A percentile compares a stretch with the other conserved stretches of the same genome.
Conservation (phyloP, 495 filamentous ascomycete species). For the Penicillium soppii region DNA sequence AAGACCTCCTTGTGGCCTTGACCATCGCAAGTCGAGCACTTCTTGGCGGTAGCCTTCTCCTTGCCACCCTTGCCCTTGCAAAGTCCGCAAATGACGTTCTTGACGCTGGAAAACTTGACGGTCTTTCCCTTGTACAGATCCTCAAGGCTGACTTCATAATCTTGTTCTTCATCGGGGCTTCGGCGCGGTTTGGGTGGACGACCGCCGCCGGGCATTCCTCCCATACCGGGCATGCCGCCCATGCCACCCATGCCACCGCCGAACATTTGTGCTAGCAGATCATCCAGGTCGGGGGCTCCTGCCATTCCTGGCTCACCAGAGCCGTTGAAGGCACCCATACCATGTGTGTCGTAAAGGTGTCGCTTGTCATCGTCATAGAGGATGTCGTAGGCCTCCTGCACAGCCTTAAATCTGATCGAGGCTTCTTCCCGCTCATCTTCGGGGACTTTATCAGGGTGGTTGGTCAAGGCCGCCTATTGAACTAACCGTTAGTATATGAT, state of each 20-base stretch:
- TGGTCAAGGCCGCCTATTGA: constrained; percentile 74
- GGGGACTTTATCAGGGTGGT: constrained; percentile 94
- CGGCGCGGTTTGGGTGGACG: constrained; percentile 58
- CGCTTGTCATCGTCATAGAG: constrained; percentile 94
- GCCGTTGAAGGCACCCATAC: constrained; percentile 89
- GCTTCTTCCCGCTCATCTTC: constrained; percentile 80
- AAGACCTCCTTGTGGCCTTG: constrained; percentile 69
- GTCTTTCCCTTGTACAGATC: constrained; percentile 99
- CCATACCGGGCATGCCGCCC: constrained; percentile 54
- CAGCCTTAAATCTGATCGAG: constrained; percentile 85
- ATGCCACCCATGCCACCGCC: constrained; percentile 55
- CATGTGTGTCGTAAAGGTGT: constrained; percentile 85
- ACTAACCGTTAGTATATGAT: constrained; percentile 11
- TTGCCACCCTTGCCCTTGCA: constrained; percentile 93
- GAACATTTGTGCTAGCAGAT: constrained; percentile 93
- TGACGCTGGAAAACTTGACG: constrained; percentile 88
- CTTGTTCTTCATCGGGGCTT: constrained; percentile 82
- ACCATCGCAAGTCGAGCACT: constrained; percentile 81
- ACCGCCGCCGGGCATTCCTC: constrained; percentile 64
- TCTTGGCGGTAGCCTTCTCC: constrained; percentile 81
- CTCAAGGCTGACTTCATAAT: constrained; percentile 86
- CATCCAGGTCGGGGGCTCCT: constrained; percentile 77
- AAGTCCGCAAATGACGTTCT: constrained; percentile 81
- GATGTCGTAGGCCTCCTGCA: constrained; percentile 95
- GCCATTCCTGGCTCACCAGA: constrained; percentile 65